These are phyloP conservation scores for Podospora pseudopauciseta DNA, from an alignment of 495 filamentous ascomycete genomes.

Conservation along the genomic window DNA sequence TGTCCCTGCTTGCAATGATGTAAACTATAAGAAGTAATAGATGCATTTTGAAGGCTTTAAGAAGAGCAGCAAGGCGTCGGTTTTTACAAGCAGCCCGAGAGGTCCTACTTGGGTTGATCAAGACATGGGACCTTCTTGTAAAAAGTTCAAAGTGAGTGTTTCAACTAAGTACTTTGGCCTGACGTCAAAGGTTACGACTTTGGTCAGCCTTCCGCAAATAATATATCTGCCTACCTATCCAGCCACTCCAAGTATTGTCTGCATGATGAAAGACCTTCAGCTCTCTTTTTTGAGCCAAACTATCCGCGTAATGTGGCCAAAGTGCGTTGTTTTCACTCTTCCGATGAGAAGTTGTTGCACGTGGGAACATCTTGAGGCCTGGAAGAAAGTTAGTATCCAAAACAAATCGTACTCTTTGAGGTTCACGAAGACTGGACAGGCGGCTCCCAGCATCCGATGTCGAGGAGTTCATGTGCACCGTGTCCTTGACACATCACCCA, in stretches of 20 bases:
- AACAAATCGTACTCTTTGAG: not conserved
- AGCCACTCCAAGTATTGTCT: not conserved
- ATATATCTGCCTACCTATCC: not conserved
- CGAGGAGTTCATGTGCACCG: not conserved
- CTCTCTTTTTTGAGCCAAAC: not conserved
- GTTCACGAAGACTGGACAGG: not conserved
- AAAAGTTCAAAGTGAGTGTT: not conserved
- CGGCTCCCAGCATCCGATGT: not conserved
- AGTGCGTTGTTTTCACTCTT: not conserved
- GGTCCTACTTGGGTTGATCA: not conserved
- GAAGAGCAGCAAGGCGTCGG: not conserved
- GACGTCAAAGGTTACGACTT: not conserved
- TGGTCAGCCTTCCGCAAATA: not conserved
- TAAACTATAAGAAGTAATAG: conserved; percentile 1
- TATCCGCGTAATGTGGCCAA: not conserved
- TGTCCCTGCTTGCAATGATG: not conserved
- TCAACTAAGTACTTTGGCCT: not conserved
- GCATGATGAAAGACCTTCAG: not conserved
- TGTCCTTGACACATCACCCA: not conserved
- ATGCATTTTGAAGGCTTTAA: not conserved
- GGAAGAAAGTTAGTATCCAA: not conserved
- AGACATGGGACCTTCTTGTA: not conserved
- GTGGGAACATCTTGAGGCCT: not conserved
- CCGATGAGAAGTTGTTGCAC: not conserved
- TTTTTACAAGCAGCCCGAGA: not conserved